These are phyloP conservation scores for Daldinia caldariorum DNA, from an alignment of 495 filamentous ascomycete genomes.

Conservation along the genomic window DNA sequence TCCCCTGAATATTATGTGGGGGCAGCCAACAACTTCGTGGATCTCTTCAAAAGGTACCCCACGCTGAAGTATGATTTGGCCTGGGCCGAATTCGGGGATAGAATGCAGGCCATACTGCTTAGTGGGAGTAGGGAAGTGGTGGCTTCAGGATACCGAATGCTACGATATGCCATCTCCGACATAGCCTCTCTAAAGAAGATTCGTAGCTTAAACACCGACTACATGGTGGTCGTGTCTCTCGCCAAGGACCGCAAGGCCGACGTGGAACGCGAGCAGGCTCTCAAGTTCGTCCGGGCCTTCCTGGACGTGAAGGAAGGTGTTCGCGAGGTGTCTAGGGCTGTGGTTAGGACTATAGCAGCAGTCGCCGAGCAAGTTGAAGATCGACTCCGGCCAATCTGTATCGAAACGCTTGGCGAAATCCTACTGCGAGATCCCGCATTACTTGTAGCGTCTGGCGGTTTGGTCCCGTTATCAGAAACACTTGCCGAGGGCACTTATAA, in stretches of 20 bases:
- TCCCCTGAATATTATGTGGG: conserved; percentile 94
- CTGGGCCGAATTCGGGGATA: conserved; percentile 91
- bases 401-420: conserved; percentile 92
- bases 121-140: conserved; percentile 96
- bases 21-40: conserved; percentile 87
- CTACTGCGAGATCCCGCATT: conserved; percentile 84
- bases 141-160: conserved; percentile 91
- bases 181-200: conserved; percentile 88
- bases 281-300: conserved; percentile 96
- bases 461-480: conserved; percentile 83
- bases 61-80: conserved; percentile 95
- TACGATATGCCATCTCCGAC: conserved; percentile 94
- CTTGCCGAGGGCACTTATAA: conserved; percentile 91
- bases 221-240: conserved; percentile 87
- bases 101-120: conserved; percentile 93
- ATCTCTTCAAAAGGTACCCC: conserved; percentile 90
- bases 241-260: conserved; percentile 95
- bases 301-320: conserved; percentile 95
- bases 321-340: conserved; percentile 82
- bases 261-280: conserved; percentile 93
- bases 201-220: conserved; percentile 86
- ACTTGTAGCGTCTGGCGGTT: conserved; percentile 80
- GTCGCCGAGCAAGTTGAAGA: conserved; percentile 86
- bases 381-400: conserved; percentile 84
- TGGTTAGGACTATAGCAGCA: conserved; percentile 87